These are phyloP conservation scores for Schizosaccharomyces osmophilus DNA, from an alignment of 805 yeast genomes.

Conservation along the genomic window DNA sequence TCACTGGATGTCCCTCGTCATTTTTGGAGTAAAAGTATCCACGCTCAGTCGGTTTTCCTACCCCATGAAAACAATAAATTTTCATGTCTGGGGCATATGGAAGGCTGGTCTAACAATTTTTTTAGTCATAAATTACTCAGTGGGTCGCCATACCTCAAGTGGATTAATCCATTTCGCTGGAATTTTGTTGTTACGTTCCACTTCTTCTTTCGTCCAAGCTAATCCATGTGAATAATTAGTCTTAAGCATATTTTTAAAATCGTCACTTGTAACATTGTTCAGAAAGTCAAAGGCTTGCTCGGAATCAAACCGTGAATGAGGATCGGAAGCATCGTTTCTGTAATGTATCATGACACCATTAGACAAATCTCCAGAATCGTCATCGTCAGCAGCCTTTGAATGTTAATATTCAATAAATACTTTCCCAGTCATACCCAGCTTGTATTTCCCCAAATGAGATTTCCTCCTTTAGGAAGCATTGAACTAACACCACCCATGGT, in stretches of 20 bases:
- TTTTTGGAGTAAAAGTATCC: conserved; percentile 69
- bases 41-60: conserved; percentile 90
- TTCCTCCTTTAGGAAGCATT: conserved; percentile 93
- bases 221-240: conserved; percentile 54
- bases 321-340: not conserved
- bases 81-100: conserved; percentile 89
- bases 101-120: conserved; percentile 13
- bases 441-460: conserved; percentile 61
- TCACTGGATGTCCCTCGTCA: conserved; percentile 7
- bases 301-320: conserved; percentile 5
- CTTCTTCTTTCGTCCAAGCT: conserved; percentile 34
- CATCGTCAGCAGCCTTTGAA: not conserved
- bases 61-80: conserved; percentile 75
- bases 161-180: conserved; percentile 86
- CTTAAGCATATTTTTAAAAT: not conserved
- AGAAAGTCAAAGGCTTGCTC: not conserved
- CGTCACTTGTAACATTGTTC: not conserved
- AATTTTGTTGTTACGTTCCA: conserved; percentile 38
- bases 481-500: conserved; percentile 87
- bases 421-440: conserved; percentile 37
- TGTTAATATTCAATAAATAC: not conserved
- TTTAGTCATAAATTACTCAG: not conserved
- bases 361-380: not conserved
- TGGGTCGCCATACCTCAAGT: conserved; percentile 34
- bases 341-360: not conserved